Percentiles rank a stretch among this genome's conserved stretches.
Evolutionary conservation across 495 filamentous ascomycete genomes (phyloP).

Genomic region (Penicillium goetzii): DNA sequence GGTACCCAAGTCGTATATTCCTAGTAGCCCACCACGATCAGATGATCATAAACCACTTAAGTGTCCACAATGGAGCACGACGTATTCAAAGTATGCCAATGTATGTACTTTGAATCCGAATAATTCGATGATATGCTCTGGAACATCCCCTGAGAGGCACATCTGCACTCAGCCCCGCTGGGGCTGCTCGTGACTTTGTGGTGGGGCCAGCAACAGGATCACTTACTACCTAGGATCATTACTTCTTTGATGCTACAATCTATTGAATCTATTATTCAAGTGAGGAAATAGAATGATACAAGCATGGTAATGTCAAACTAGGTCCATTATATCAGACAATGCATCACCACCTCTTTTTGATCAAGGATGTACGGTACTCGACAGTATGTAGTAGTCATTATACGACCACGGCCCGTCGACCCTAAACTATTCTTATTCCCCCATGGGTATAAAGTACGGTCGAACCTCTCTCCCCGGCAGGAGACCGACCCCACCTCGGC

Average conservation of each 20-base stretch:
- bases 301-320: too few species aligned
- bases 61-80: neutral
- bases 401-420: neutral
- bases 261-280: too few species aligned
- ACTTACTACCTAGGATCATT: too few species aligned
- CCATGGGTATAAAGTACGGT: neutral
- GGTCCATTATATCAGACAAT: too few species aligned
- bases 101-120: neutral
- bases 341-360: neutral
- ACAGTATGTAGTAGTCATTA: neutral
- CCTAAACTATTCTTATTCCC: constrained; percentile 4
- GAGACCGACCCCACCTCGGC: constrained; percentile 9
- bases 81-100: neutral
- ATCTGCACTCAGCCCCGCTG: neutral
- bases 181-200: constrained; percentile 4
- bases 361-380: neutral
- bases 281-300: neutral
- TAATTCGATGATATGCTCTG: neutral
- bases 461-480: neutral
- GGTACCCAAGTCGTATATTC: neutral
- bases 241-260: neutral
- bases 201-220: neutral
- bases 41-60: neutral
- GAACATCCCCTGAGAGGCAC: neutral
- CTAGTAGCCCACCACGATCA: neutral